phyloP scores from a whole-genome alignment of 2,329 filamentous ascomycete genomes.

The Nothophaeocryptopus gaeumannii region DNA sequence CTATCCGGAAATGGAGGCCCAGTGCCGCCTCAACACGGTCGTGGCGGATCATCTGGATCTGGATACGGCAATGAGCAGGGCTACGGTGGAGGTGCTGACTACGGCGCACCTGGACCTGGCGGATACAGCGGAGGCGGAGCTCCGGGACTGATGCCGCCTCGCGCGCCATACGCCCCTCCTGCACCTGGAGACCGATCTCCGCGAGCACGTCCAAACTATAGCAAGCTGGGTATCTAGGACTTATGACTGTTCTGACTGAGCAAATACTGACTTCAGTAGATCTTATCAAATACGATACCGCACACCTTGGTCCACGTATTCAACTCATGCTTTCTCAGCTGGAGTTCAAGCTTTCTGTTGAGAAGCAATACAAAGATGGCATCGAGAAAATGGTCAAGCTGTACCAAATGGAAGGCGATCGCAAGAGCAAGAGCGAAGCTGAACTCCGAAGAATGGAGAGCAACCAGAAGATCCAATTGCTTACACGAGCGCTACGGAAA shows the following conservation, averaged over 20 bases:
- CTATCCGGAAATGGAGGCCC: conserved; percentile 50
- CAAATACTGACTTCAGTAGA: conserved; percentile 54
- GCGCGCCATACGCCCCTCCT: conserved; percentile 73
- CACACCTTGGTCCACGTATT: conserved; percentile 91
- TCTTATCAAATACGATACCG: conserved; percentile 97
- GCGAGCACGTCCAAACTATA: conserved; percentile 83
- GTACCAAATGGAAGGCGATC: conserved; percentile 94
- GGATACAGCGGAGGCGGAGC: conserved; percentile 62
- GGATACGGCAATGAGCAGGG: conserved; percentile 46
- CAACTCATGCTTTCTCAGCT: conserved; percentile 98
- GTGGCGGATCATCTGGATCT: conserved; percentile 48
- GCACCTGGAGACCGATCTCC: conserved; percentile 66
- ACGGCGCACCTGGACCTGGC: conserved; percentile 55
- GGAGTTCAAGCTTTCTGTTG: conserved; percentile 97
- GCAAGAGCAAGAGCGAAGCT: conserved; percentile 91
- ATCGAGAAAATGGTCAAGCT: conserved; percentile 99
- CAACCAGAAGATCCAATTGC: conserved; percentile 92
- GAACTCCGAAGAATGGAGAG: conserved; percentile 88
- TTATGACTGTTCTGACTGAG: too few relatives aligned
- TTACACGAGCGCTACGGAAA: conserved; percentile 93
- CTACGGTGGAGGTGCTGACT: conserved; percentile 56
- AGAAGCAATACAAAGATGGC: conserved; percentile 97
- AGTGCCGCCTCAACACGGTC: conserved; percentile 33
- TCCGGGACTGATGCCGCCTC: conserved; percentile 73
- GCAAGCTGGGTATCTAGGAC: conserved; percentile 72